A percentile compares a stretch with the other conserved stretches of the same genome.
These are phyloP conservation scores for Triticum timopheevii DNA, from an alignment of 176 grass and related monocot species.

Conservation along the genomic window DNA sequence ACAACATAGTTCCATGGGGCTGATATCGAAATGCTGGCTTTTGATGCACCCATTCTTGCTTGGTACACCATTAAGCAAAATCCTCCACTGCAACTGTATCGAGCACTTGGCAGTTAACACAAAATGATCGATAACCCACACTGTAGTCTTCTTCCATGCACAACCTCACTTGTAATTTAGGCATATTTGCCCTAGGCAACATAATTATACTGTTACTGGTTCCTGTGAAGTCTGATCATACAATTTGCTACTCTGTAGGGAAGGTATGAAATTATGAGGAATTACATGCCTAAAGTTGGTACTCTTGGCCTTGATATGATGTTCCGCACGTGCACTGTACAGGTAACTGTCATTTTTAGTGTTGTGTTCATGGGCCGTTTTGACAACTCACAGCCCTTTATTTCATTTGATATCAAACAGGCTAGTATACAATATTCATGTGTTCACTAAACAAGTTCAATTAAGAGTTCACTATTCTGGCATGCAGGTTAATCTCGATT, in stretches of 20 bases:
- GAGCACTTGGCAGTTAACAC: neutral
- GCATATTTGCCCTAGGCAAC: neutral
- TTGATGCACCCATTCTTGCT: neutral
- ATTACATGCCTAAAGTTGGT: constrained; percentile 99
- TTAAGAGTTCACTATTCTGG: constrained; percentile 14
- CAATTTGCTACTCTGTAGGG: constrained; percentile 42
- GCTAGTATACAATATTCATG: neutral
- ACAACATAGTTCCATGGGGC: neutral
- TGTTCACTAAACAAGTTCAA: neutral
- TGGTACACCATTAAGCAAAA: neutral
- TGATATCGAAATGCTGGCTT: neutral
- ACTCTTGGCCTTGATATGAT: constrained; percentile 97
- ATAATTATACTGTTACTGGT: neutral
- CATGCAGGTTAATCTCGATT: constrained; percentile 96
- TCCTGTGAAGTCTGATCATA: constrained; percentile 16
- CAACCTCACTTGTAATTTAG: neutral
- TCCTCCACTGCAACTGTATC: neutral
- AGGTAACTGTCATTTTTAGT: constrained; percentile 43
- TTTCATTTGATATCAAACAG: neutral
- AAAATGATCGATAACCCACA: neutral
- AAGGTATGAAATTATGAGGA: constrained; percentile 94
- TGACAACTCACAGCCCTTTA: neutral
- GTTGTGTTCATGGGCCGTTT: neutral
- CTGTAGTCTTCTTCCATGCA: neutral
- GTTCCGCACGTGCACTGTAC: constrained; percentile 98